Evolutionary conservation across 2,329 filamentous ascomycete genomes (phyloP).

Genomic region (Xylariaceae sp.): DNA sequence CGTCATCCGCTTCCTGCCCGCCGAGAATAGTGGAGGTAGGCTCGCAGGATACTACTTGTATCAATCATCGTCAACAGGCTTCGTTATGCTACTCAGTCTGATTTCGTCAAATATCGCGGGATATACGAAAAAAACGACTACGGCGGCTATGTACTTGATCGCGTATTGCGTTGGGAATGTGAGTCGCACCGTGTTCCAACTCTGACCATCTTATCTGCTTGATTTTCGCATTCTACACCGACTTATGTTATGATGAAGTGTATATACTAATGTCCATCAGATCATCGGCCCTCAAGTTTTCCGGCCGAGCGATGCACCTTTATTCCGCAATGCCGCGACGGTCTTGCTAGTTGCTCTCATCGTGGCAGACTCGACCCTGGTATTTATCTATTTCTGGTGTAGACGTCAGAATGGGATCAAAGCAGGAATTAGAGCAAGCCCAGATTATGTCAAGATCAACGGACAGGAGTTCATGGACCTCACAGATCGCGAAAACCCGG

Average conservation of each 20-base stretch:
- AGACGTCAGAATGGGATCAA: conserved; percentile 57
- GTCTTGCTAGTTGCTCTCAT: conserved; percentile 58
- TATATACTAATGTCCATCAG: conserved; percentile 3
- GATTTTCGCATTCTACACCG: background rate
- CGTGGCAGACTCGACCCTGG: conserved; percentile 48
- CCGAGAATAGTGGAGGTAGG: conserved; percentile 53
- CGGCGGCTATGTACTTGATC: conserved; percentile 50
- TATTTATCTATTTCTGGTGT: conserved; percentile 63
- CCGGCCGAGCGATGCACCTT: conserved; percentile 50
- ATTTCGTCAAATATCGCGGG: conserved; percentile 58
- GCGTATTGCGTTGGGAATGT: conserved; percentile 49
- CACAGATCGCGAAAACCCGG: conserved; percentile 62
- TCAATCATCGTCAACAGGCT: conserved; percentile 55
- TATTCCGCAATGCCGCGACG: conserved; percentile 61
- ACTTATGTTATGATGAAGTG: background rate
- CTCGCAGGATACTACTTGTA: conserved; percentile 65
- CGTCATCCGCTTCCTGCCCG: conserved; percentile 60
- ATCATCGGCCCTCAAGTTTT: conserved; percentile 52
- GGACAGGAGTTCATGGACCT: conserved; percentile 67
- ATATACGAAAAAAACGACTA: conserved; percentile 58
- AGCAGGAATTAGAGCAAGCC: conserved; percentile 44
- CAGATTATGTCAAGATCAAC: conserved; percentile 57
- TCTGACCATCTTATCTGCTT: background rate
- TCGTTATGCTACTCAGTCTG: conserved; percentile 60
- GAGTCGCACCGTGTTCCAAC: conserved; percentile 1